Evolutionary conservation across 78 protist species (phyloP), one percentile per base, ranked within the genome.

Genomic region (Neovahlkampfia damariscottae): DNA sequence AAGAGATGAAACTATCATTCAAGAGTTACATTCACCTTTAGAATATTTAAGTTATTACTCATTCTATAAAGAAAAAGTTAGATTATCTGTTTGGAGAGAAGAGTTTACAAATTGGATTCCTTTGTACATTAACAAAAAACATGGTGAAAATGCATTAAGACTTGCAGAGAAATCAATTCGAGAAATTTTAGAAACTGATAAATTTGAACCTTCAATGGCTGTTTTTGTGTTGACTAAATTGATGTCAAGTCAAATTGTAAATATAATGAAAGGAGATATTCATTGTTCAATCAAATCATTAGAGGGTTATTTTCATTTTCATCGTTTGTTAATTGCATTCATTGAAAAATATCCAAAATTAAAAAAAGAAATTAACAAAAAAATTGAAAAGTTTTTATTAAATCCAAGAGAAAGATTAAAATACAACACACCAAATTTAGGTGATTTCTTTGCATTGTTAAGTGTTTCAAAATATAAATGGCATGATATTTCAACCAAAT

Each of bases 71-170:
- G 77, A 76, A 69, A 72, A 72, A 28, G 77, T 76, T 5, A 40
- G 79, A 5, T 5, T 67, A 41, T 67, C 77, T 5, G 79, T 76
- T 5, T 76, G 79, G 79, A 76, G 66, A 69, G 79, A 76, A 72
- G 5, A 71, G 30, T 69, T 76, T 19, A 76, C 67, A 6, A 38
- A 76, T 7, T 76, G 79, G 79, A 76, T 76, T 7, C 79, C 79
- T 8, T 29, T 76, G 67, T 76, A 76, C 79, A 76, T 76, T 31
- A 68, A 76, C 36, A 76, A 68, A 69, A 27, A 67, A 5, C 79
- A 76, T 66, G 79, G 77, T 5, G 5, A 71, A 8, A 41, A 6
- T n/a, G 19, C 19, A 19, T 19, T 50, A n/a, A 50, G 19, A 19
- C n/a, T n/a, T n/a, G n/a, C n/a, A n/a, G n/a, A n/a, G n/a, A n/a